Conservation (phyloP, 2,329 filamentous ascomycete genomes). For the Niveomyces coronatus region DNA sequence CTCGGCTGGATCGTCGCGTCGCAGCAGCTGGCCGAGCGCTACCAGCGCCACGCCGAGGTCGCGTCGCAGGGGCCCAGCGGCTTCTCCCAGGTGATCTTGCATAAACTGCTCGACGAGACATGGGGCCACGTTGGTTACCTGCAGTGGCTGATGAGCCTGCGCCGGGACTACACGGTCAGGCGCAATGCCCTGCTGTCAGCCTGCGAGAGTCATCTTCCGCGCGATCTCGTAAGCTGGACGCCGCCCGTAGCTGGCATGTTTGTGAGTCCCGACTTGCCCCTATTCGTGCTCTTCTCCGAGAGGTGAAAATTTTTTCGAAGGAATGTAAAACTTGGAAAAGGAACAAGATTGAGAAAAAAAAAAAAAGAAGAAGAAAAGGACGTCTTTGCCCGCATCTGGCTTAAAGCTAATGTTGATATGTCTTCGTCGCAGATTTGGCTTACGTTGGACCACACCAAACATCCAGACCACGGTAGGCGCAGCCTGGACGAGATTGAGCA, state of each 20-base stretch:
- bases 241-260: conserved; percentile 90
- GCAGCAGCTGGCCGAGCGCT: conserved; percentile 74
- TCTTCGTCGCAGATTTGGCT: conserved; percentile 62
- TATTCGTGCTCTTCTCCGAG: too few relatives aligned
- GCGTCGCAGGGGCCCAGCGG: conserved; percentile 79
- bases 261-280: conserved; percentile 46
- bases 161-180: conserved; percentile 69
- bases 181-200: conserved; percentile 68
- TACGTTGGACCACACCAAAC: conserved; percentile 52
- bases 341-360: too few relatives aligned
- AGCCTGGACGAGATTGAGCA: conserved; percentile 64
- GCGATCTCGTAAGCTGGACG: conserved; percentile 66
- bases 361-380: too few relatives aligned
- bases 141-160: conserved; percentile 76
- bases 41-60: conserved; percentile 71
- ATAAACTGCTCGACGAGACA: conserved; percentile 82
- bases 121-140: conserved; percentile 92
- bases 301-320: too few relatives aligned
- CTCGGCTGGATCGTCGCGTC: conserved; percentile 85
- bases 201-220: conserved; percentile 68
- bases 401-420: conserved; percentile 5
- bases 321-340: too few relatives aligned
- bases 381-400: too few relatives aligned
- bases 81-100: conserved; percentile 72
- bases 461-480: conserved; percentile 47